Evolutionary conservation across 371 early-diverging fungal genomes (phyloP), one percentile per base, ranked within the genome.

Genomic region (Actinomucor elegans): DNA sequence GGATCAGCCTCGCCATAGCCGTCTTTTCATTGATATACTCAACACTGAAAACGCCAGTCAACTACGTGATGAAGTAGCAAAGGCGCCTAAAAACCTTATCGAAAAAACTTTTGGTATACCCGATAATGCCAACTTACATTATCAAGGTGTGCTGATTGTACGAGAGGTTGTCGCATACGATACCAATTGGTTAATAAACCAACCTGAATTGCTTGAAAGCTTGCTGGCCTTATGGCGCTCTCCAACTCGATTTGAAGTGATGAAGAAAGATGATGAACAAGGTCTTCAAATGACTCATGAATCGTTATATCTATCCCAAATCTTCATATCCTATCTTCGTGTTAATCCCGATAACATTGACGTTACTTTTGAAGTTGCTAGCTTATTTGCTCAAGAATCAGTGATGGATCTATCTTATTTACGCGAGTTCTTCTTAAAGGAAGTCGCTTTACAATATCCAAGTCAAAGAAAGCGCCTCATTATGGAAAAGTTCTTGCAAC

Each of bases 21-120:
- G 80, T 3, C 59, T 98, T 23, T 93, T 98, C 57, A 69, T 90
- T 1, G 83, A 80, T 33, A 56, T 94, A 1, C 53, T 96, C 15
- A 67, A 68, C n/a, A 75, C 66, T 4, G 86, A 85, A 36, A 76
- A 73, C 43, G 88, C 92, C 0, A 79, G 69, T 0, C 83, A 80
- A 15, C 55, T 97, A 26, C 85, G 94, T 21, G 69, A 68, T 15
- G 91, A 91, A 47, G 74, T 93, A 10, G 66, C 86, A n/a, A 73
- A 75, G 14, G 79, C 81, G 21, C 73, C 86, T 0, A 67, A 71
- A 14, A 74, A 79, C 23, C 53, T 93, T 23, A 67, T 89, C 27
- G 64, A 60, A 15, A 80, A 77, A 47, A 85, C 88, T 0, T 85
- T 89, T 36, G 58, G 59, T 21, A 52, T 57, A 11, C 21, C 58